Evolutionary conservation across 352 stramenopile genomes (phyloP).

Genomic region (Blastocystis sp.): DNA sequence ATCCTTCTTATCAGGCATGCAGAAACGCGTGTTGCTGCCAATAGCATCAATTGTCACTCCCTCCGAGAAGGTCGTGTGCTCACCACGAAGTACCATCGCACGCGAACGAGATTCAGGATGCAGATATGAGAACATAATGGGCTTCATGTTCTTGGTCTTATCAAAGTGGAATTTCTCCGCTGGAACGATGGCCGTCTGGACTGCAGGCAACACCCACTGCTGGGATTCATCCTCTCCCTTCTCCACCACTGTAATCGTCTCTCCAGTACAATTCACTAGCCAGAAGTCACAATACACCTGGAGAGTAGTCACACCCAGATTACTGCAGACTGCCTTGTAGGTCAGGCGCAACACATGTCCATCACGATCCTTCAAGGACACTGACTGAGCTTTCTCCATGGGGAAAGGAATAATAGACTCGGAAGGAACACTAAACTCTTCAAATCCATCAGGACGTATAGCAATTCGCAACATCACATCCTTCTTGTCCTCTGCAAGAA

Average conservation of each 20-base stretch:
- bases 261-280: constrained; percentile 48
- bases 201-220: neutral
- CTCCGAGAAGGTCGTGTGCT: neutral
- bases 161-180: neutral
- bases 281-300: constrained; percentile 65
- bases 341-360: constrained; percentile 7
- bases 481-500: neutral
- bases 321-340: constrained; percentile 13
- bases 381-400: constrained; percentile 35
- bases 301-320: neutral
- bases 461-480: neutral
- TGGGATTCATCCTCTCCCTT: neutral
- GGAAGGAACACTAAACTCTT: neutral
- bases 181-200: neutral
- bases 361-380: neutral
- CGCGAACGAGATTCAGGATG: constrained; percentile 8
- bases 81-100: constrained; percentile 10
- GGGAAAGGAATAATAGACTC: constrained; percentile 39
- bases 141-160: neutral
- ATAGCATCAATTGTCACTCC: constrained; percentile 36
- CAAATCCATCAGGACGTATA: constrained; percentile 7
- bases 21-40: constrained; percentile 37
- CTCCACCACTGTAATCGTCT: constrained; percentile 27
- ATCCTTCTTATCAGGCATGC: constrained; percentile 47
- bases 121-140: constrained; percentile 40